Base-by-base conservation (phyloP, 73 alveolate genomes). In the Symbiodinium pilosum region DNA sequence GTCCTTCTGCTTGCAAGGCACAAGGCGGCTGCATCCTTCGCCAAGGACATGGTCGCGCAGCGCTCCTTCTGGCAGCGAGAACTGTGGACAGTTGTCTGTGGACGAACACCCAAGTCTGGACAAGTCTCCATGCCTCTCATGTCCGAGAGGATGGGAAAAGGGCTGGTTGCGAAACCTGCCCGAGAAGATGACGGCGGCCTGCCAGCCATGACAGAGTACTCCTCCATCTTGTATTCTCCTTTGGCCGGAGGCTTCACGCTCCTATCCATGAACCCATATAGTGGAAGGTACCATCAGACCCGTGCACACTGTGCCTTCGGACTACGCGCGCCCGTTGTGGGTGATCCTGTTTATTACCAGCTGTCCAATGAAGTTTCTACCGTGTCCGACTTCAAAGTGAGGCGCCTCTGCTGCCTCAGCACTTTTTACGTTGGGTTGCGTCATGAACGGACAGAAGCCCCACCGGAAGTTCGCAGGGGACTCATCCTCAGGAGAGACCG, bases 1-100 rank as follows among this genome's bases (percentile, higher is more conserved):
- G 92, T 81, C 26, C 93, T 93, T 64, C 98, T 93, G 39, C 84
- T 93, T 77, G 98, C 93, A 21, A n/a, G 98, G 93, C 98, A 93
- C 68, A 43, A 47, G 42, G 98, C 98, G 9, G 98, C 98, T 8
- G 93, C 64, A 2, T 77, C 98, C 43, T 93, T 73, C 83, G 98
- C 98, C 52, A 93, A 81, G 92, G 98, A 77, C 92, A 77, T 93
- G 98, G 83, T 93, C 38, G 84, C 93, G 68, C 91, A 93, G 43
- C 98, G 98, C 44, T 84, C 98, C 38, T 93, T 93, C 68, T 93
- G 98, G 98, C 92, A 93, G 52, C 98, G 98, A 7, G 91, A 73
- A 43, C 83, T 47, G 21, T 93, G 98, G 98, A 93, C 93, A 30
- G 38, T 93, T 43, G 98, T 93, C 7, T 93, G 93, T 43, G 98